Percentiles rank a stretch among this genome's conserved stretches.
Conservation (phyloP, 441 rosid species). For the Pelargonium citronellum region DNA sequence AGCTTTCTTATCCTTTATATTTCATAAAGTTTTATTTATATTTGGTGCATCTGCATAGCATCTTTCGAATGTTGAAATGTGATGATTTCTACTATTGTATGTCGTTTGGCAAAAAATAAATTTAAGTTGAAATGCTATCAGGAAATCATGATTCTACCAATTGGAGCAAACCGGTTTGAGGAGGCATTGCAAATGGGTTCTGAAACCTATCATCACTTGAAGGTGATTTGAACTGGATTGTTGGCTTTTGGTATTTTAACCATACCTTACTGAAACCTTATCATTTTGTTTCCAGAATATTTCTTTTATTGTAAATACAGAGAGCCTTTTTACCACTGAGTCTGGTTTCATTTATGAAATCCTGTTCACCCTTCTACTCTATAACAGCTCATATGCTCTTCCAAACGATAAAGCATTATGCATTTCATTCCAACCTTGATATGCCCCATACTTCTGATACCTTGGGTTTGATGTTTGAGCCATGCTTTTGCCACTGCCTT, state of each 20-base stretch:
- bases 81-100: background rate
- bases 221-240: conserved; percentile 41
- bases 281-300: background rate
- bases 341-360: background rate
- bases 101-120: background rate
- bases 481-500: background rate
- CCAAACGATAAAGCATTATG: background rate
- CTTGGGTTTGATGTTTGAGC: background rate
- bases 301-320: background rate
- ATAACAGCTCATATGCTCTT: background rate
- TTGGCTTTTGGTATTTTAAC: background rate
- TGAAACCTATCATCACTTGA: conserved; percentile 89
- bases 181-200: conserved; percentile 96
- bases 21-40: no score
- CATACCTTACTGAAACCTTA: background rate
- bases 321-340: background rate
- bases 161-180: conserved; percentile 83
- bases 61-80: background rate
- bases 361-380: conserved; percentile 1
- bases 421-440: background rate
- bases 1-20: no score
- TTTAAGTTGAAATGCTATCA: conserved; percentile 24
- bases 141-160: conserved; percentile 90
- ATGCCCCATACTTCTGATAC: background rate
- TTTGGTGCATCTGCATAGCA: background rate